phyloP scores from a whole-genome alignment of 108 stramenopile species.

The Nitzschia palea region DNA sequence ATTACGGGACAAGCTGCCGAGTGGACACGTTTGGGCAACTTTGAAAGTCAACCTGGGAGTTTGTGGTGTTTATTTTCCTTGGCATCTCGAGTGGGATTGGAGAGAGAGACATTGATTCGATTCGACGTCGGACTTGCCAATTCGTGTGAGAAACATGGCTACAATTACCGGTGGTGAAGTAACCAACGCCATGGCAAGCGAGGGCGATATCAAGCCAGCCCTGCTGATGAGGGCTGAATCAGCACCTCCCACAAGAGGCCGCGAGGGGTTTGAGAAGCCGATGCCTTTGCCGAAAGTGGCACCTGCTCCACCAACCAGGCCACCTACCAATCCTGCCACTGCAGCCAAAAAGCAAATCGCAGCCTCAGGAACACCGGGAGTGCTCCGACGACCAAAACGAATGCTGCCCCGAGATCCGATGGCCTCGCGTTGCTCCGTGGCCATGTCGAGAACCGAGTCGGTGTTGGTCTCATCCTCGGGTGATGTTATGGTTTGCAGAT shows the following conservation, averaged over 20 bases:
- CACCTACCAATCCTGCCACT: slow-evolving; percentile 3
- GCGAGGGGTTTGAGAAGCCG: slow-evolving; percentile 11
- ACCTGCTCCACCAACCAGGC: background rate
- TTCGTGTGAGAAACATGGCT: too few relatives aligned
- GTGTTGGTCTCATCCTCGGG: slow-evolving; percentile 61
- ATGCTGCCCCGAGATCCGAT: slow-evolving; percentile 16
- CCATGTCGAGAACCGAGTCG: slow-evolving; percentile 59
- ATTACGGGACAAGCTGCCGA: too few relatives aligned
- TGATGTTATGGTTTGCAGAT: slow-evolving; percentile 71
- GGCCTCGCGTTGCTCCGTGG: slow-evolving; percentile 31
- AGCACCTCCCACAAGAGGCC: slow-evolving; percentile 24
- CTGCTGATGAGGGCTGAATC: slow-evolving; percentile 13
- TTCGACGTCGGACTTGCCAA: too few relatives aligned
- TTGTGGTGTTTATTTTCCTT: too few relatives aligned
- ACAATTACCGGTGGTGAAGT: too few relatives aligned
- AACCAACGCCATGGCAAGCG: too few relatives aligned
- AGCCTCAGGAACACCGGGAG: background rate
- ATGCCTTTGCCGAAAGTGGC: background rate
- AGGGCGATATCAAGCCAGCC: slow-evolving; percentile 9
- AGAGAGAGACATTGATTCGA: too few relatives aligned
- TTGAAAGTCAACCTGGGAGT: too few relatives aligned
- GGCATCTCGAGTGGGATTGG: too few relatives aligned
- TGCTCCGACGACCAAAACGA: slow-evolving; percentile 12
- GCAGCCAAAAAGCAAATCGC: background rate
- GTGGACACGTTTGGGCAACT: too few relatives aligned